Evolutionary conservation across 139 green algal species (phyloP).

Genomic region (Eudorina sp.): DNA sequence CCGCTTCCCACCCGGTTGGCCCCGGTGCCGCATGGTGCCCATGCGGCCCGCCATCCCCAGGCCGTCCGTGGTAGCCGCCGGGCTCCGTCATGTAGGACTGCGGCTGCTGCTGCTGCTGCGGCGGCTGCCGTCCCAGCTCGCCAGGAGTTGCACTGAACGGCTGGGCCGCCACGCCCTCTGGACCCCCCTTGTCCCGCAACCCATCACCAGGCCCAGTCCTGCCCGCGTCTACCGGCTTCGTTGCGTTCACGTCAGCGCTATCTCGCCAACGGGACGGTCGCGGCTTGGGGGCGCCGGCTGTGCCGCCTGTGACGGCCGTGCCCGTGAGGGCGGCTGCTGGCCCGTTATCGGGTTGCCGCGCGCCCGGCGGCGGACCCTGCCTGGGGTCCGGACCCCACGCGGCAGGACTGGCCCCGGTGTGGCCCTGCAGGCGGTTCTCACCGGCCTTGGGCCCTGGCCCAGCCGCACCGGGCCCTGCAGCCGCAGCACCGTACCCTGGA

Average conservation of each 20-base stretch:
- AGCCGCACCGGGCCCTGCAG: too few relatives aligned
- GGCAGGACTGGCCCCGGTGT: background rate
- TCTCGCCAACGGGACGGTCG: slow-evolving; percentile 4
- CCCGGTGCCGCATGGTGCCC: too few relatives aligned
- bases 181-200: too few relatives aligned
- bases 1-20: too few relatives aligned
- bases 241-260: background rate
- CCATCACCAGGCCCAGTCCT: background rate
- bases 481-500: background rate
- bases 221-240: background rate
- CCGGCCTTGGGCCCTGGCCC: too few relatives aligned
- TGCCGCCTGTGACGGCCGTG: background rate
- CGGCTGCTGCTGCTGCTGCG: background rate
- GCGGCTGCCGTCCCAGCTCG: background rate
- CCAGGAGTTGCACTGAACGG: background rate
- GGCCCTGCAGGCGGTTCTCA: too few relatives aligned
- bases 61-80: background rate
- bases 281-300: background rate
- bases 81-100: background rate
- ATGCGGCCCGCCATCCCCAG: background rate
- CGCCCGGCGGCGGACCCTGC: background rate
- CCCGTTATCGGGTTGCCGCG: too few relatives aligned
- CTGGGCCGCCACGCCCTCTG: too few relatives aligned
- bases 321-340: background rate
- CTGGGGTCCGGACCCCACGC: background rate